Base-by-base conservation (phyloP, 2,329 filamentous ascomycete genomes). In the Sporothrix pseudoabietina region DNA sequence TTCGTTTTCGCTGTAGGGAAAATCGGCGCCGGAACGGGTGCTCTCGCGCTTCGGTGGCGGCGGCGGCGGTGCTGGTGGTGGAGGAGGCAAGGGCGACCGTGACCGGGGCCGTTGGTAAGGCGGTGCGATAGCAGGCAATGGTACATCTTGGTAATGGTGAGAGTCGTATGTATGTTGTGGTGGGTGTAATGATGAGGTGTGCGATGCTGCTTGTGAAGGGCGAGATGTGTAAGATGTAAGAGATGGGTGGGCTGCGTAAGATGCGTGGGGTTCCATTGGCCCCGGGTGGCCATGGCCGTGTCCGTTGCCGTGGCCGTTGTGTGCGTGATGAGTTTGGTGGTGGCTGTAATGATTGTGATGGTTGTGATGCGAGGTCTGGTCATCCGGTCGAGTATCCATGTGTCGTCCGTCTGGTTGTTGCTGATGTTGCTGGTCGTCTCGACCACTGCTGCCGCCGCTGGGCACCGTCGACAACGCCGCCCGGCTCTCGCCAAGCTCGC, bases 1-100 rank as follows among this genome's bases (percentile, higher is more conserved):
- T 30, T 74, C 72, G 1, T 55, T 69, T 32, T 74, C 72, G 69
- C 69, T 74, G 69, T 74, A 71, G 32, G 69, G 39, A 1, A 68
- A 59, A 6, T 26, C 54, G 14, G 41, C 22, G 49, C 49, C 19
- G 3, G 49, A 30, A 12, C 41, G 61, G 22, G 30, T 7, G 66
- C 47, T 39, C 57, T 32, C 30, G 16, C 32, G 57, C 3, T 39
- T n/a, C 35, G 59, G n/a, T 26, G 35, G n/a, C 16, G 19, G 52
- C 19, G 52, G 22, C 7, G 49, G 16, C n/a, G 7, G 16, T 55
- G n/a, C n/a, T 55, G 52, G 22, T 14, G 52, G 52, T 12, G 52
- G 52, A 8, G 22, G 22, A 30, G 9, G n/a, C 22, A 9, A 12
- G 30, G 52, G 22, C 52, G 61, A 66, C 39, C 12, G 39, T 5